Evolutionary conservation across 2,329 filamentous ascomycete species (phyloP).

Genomic region (Graphiopsis chlorocephala): DNA sequence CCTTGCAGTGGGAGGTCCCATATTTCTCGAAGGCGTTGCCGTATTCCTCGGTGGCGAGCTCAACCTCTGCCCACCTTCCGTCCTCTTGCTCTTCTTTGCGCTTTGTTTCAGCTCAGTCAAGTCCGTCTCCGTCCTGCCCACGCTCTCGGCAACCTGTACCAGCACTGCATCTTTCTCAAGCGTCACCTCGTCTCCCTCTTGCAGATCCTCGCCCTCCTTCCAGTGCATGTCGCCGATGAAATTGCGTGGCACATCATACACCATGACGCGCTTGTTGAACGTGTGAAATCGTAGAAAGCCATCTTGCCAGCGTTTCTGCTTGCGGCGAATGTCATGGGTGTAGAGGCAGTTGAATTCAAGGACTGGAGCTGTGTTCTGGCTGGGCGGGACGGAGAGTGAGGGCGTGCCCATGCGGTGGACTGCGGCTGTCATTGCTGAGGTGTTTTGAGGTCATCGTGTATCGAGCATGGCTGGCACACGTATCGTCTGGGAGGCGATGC

Average conservation of each 20-base stretch:
- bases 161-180: conserved; percentile 73
- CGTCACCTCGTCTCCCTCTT: conserved; percentile 77
- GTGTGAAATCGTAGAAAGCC: conserved; percentile 82
- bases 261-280: conserved; percentile 89
- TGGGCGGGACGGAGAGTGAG: conserved; percentile 44
- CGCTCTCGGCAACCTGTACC: conserved; percentile 74
- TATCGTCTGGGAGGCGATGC: neutral
- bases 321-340: conserved; percentile 78
- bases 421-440: conserved; percentile 32
- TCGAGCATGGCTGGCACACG: neutral
- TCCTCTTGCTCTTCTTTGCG: conserved; percentile 46
- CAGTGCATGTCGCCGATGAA: conserved; percentile 84
- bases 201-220: conserved; percentile 65
- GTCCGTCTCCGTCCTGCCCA: conserved; percentile 74
- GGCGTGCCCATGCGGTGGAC: conserved; percentile 34
- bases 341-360: conserved; percentile 83
- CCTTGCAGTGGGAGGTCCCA: conserved; percentile 3
- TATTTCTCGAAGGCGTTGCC: conserved; percentile 20
- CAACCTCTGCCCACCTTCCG: neutral
- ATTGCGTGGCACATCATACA: conserved; percentile 77
- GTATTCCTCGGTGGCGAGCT: conserved; percentile 17
- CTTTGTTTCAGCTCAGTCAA: conserved; percentile 72
- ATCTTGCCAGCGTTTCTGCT: conserved; percentile 93
- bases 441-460: neutral
- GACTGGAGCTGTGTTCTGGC: conserved; percentile 69